These are phyloP conservation scores for Exophiala mesophila DNA, from an alignment of 2,329 filamentous ascomycete genomes.

Conservation along the genomic window DNA sequence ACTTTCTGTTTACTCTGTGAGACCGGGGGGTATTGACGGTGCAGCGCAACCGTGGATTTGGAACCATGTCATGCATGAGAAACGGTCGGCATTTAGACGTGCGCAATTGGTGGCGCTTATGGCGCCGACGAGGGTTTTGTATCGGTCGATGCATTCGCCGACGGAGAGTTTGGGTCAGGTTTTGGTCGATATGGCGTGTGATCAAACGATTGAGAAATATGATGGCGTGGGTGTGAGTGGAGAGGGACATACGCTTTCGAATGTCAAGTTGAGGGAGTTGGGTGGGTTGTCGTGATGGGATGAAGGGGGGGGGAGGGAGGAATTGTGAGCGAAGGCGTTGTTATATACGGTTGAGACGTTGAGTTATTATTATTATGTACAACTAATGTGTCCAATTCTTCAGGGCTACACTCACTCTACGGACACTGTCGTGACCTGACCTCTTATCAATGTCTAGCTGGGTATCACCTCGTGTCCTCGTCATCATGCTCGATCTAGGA, in stretches of 20 bases:
- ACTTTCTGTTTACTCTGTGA: conserved; percentile 53
- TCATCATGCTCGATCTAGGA: too few species aligned
- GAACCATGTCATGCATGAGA: conserved; percentile 23
- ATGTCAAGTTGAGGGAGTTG: conserved; percentile 14
- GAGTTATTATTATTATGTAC: too few species aligned
- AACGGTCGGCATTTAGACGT: conserved; percentile 28
- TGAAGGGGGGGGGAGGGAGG: background rate
- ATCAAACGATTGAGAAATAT: conserved; percentile 30
- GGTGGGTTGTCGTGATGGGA: conserved; percentile 4
- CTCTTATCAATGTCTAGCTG: too few species aligned
- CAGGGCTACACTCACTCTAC: too few species aligned
- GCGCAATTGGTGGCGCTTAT: conserved; percentile 26
- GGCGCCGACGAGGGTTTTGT: conserved; percentile 12
- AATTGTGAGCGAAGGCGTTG: background rate
- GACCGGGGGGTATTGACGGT: conserved; percentile 58
- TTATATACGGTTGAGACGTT: too few species aligned
- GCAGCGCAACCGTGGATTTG: conserved; percentile 38
- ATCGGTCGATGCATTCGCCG: conserved; percentile 23
- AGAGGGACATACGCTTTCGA: conserved; percentile 16
- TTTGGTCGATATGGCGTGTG: conserved; percentile 46
- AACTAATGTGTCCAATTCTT: too few species aligned
- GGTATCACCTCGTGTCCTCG: too few species aligned
- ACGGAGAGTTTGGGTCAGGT: conserved; percentile 46
- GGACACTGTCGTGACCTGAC: too few species aligned
- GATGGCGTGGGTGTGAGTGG: conserved; percentile 8